These are phyloP conservation scores for Abelmoschus esculentus DNA, from an alignment of 345 rosid species.

Conservation along the genomic window DNA sequence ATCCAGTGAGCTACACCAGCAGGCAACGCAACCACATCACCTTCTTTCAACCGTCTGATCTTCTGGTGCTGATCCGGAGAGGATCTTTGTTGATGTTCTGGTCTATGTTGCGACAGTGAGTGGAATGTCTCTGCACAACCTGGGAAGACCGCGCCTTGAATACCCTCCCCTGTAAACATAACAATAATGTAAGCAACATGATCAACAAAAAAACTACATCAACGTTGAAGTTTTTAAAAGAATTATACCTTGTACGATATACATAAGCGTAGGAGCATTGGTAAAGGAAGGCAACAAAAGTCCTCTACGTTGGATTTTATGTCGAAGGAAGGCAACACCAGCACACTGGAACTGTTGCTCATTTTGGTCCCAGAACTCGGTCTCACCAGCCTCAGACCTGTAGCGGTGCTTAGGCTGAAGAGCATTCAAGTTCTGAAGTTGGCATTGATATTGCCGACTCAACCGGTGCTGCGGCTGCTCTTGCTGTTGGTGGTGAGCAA, in stretches of 20 bases:
- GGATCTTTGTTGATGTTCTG: background rate
- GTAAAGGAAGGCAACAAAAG: constrained; percentile 36
- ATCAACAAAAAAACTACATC: background rate
- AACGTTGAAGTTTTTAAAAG: background rate
- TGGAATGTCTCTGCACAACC: constrained; percentile 18
- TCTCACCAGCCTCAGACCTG: constrained; percentile 33
- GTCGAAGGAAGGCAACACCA: constrained; percentile 35
- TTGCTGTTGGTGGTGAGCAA: constrained; percentile 11
- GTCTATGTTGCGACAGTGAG: background rate
- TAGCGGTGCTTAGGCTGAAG: constrained; percentile 24
- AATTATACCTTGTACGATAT: constrained; percentile 30
- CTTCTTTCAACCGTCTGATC: constrained; percentile 23
- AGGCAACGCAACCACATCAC: constrained; percentile 37
- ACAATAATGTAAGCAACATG: background rate
- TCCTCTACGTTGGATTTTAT: constrained; percentile 22
- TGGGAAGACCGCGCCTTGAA: constrained; percentile 5
- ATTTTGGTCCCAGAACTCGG: constrained; percentile 37
- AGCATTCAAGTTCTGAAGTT: constrained; percentile 22
- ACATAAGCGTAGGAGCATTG: constrained; percentile 32
- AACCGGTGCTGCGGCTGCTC: background rate
- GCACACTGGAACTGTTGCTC: constrained; percentile 36
- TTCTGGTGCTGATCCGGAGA: constrained; percentile 26
- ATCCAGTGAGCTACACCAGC: constrained; percentile 41
- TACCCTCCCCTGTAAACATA: constrained; percentile 5
- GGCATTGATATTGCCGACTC: constrained; percentile 20